A percentile compares a stretch with the other conserved stretches of the same genome.
Evolutionary conservation across 192 early-diverging fungal species (phyloP).

Genomic region (Coemansia sp.): DNA sequence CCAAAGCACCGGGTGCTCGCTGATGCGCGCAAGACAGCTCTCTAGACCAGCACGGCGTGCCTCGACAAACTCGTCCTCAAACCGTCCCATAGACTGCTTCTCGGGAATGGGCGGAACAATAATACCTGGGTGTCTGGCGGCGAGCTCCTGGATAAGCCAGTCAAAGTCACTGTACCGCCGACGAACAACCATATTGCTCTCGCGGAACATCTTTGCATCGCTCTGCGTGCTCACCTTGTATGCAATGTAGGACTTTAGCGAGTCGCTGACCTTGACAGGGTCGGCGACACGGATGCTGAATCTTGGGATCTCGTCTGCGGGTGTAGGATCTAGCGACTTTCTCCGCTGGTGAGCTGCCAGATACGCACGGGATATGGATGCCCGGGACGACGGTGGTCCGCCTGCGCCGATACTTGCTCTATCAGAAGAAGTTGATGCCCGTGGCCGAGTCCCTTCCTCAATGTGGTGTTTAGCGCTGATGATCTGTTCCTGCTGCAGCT

Average conservation of each 20-base stretch:
- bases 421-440: conserved; percentile 12
- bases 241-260: conserved; percentile 81
- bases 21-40: conserved; percentile 78
- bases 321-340: conserved; percentile 43
- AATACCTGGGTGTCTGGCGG: conserved; percentile 76
- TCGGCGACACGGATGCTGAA: conserved; percentile 75
- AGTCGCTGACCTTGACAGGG: conserved; percentile 87
- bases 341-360: conserved; percentile 45
- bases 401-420: not conserved
- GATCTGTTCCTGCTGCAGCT: conserved; percentile 45
- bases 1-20: conserved; percentile 78
- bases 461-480: conserved; percentile 32
- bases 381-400: conserved; percentile 14
- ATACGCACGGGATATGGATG: conserved; percentile 24
- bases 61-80: conserved; percentile 96
- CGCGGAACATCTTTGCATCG: conserved; percentile 72
- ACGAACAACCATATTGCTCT: conserved; percentile 77
- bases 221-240: conserved; percentile 89
- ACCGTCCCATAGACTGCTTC: conserved; percentile 89
- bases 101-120: conserved; percentile 93
- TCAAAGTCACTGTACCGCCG: conserved; percentile 91
- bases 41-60: conserved; percentile 80
- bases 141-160: conserved; percentile 87
- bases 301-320: conserved; percentile 54
- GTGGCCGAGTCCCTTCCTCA: conserved; percentile 23